phyloP scores from a whole-genome alignment of 1,139 yeast genomes.

The Kurtzmaniella quercitrusa region DNA sequence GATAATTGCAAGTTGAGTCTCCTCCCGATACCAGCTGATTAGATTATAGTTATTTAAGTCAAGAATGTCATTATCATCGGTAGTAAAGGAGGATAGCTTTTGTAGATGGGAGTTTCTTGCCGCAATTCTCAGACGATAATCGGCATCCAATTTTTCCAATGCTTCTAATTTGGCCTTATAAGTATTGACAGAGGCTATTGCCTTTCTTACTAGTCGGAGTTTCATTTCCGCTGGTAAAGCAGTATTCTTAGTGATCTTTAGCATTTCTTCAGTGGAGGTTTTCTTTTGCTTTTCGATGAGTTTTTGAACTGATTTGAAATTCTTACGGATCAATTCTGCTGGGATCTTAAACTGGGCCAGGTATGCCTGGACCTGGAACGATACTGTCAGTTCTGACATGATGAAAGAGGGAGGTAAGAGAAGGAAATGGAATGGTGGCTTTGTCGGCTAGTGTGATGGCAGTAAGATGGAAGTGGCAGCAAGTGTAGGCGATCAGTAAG shows the following conservation, averaged over 20 bases:
- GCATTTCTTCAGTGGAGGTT: constrained; percentile 35
- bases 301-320: constrained; percentile 53
- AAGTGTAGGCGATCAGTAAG: no score
- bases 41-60: constrained; percentile 40
- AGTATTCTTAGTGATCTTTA: constrained; percentile 27
- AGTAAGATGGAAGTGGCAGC: no score
- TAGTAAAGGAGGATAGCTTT: constrained; percentile 22
- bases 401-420: no score
- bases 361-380: constrained; percentile 40
- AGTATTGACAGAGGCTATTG: constrained; percentile 43
- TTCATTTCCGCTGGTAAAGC: constrained; percentile 18
- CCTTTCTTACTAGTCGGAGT: constrained; percentile 28
- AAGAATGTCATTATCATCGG: constrained; percentile 16
- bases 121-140: constrained; percentile 43
- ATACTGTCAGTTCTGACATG: constrained; percentile 40
- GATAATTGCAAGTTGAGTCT: constrained; percentile 53
- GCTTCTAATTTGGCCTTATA: constrained; percentile 41
- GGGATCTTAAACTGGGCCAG: constrained; percentile 61
- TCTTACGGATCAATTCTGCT: constrained; percentile 53
- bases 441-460: no score
- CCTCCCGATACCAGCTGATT: constrained; percentile 57
- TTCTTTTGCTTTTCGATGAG: constrained; percentile 53
- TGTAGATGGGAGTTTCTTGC: constrained; percentile 42
- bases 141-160: constrained; percentile 45
- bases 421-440: no score